phyloP scores from a whole-genome alignment of 106 monocot species.

The Narthecium ossifragum region DNA sequence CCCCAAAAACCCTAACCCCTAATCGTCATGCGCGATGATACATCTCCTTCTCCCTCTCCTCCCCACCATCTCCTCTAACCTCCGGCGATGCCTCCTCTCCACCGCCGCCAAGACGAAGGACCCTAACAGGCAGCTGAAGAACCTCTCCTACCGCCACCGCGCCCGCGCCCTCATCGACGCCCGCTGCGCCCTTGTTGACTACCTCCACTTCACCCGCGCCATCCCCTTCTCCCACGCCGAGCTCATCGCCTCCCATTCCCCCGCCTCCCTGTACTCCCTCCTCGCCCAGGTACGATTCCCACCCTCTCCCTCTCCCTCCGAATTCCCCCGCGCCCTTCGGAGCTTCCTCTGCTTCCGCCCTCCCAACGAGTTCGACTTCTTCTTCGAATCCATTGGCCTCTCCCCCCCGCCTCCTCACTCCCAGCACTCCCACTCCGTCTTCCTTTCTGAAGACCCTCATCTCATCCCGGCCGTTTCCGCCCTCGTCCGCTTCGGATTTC shows the following conservation, averaged over 20 bases:
- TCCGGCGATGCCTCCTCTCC: background rate
- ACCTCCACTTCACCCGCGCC: conserved; percentile 65
- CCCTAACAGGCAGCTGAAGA: too few relatives aligned
- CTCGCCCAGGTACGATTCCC: conserved; percentile 41
- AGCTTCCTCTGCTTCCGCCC: conserved; percentile 57
- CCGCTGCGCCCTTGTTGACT: conserved; percentile 38
- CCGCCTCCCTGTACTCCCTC: conserved; percentile 43
- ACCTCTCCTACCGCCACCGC: conserved; percentile 51
- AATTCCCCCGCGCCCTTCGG: conserved; percentile 41
- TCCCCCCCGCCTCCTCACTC: conserved; percentile 1
- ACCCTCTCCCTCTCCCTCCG: conserved; percentile 4
- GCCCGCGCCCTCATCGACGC: conserved; percentile 38
- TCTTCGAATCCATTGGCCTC: conserved; percentile 80
- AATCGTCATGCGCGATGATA: conserved; percentile 2
- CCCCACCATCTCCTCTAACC: background rate
- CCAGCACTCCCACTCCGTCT: conserved; percentile 1
- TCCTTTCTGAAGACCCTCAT: conserved; percentile 50
- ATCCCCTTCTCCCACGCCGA: conserved; percentile 71
- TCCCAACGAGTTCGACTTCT: conserved; percentile 85
- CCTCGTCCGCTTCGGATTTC: conserved; percentile 61
- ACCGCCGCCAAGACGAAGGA: too few relatives aligned
- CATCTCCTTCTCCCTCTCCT: conserved; percentile 5
- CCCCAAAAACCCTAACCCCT: conserved; percentile 1
- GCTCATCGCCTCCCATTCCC: conserved; percentile 61
- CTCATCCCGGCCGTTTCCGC: conserved; percentile 42